Conservation (phyloP, 768 basidiomycete genomes). For the Psilocybe cubensis region DNA sequence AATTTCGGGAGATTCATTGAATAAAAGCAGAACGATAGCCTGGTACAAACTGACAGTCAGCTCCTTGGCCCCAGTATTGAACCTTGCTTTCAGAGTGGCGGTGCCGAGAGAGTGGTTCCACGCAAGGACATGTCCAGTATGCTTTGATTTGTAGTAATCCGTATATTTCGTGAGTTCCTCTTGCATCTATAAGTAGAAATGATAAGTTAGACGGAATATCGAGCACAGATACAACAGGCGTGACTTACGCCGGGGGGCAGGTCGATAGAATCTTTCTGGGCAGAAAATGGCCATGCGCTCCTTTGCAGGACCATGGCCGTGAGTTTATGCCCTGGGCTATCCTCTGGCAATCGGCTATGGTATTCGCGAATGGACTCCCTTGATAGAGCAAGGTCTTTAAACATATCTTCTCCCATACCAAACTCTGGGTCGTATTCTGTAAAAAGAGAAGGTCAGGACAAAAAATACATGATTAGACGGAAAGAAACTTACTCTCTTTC, state of each 20-base stretch:
- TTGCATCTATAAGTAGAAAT: constrained; percentile 64
- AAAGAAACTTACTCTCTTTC: constrained; percentile 60
- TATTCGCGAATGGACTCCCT: constrained; percentile 73
- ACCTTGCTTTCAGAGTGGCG: constrained; percentile 72
- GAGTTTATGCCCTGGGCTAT: constrained; percentile 51
- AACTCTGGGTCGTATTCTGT: constrained; percentile 96
- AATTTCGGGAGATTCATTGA: constrained; percentile 70
- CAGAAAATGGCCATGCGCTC: constrained; percentile 85
- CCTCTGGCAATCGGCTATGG: constrained; percentile 45
- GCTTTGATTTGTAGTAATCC: constrained; percentile 77
- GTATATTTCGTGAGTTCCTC: constrained; percentile 63
- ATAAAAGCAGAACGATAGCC: constrained; percentile 81
- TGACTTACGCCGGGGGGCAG: constrained; percentile 55
- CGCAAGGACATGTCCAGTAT: constrained; percentile 73
- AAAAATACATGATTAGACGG: not conserved
- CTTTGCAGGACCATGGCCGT: constrained; percentile 84
- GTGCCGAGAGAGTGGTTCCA: constrained; percentile 92
- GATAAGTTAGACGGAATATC: constrained; percentile 9
- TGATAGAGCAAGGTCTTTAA: constrained; percentile 84
- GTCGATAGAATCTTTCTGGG: constrained; percentile 50
- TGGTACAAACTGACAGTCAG: constrained; percentile 92
- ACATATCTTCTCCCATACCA: constrained; percentile 93
- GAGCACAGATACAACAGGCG: constrained; percentile 5
- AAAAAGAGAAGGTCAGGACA: not conserved
- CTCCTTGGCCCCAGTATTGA: constrained; percentile 76